Base-by-base conservation (phyloP, 345 rosid species). In the Excoecaria cochinchinensis region DNA sequence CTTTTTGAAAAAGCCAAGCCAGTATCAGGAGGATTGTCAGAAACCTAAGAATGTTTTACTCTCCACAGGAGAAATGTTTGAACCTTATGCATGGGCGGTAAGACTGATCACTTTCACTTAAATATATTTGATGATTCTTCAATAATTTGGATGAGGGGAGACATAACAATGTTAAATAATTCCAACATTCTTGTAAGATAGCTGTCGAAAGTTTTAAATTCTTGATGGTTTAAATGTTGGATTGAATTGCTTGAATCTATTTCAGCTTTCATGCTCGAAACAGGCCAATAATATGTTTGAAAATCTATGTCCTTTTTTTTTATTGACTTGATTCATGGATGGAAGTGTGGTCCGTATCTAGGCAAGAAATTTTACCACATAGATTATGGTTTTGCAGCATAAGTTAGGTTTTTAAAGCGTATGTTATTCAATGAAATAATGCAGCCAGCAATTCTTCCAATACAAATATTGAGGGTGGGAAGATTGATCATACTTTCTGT, bases 361-460 rank as follows among this genome's bases (percentile, higher is more conserved):
- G 3, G 3, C 44, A n/a, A n/a, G 44, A 3, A 40, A 6, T 3
- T 40, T 40, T 40, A 3, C 44, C 6, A 3, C 44, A 40, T 40
- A 6, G 44, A 40, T 40, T 40, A 6, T 3, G 44, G 44, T 40
- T 40, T 46, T 8, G 13, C 67, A 60, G 17, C 11, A n/a, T 39
- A 14, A 61, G 19, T 6, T 42, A 12, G 56, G 5, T 42, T 9
- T 16, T 40, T 1, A 9, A 51, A 17, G 10, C 22, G 1, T 46
- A 12, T 55, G 15, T 44, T 44, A 55, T 58, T 55, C 61, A 6
- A 25, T 61, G 50, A 25, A 60, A 22, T 75, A 3, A 75, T 79
- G 87, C 86, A 87, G 90, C 89, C 91, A 2, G 87, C 87, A 2
- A 77, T 89, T 47, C 87, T 89, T 70, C 90, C 93, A 5, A 82